Evolutionary conservation across 2,329 filamentous ascomycete species (phyloP).

Genomic region (Botrytis medusae): DNA sequence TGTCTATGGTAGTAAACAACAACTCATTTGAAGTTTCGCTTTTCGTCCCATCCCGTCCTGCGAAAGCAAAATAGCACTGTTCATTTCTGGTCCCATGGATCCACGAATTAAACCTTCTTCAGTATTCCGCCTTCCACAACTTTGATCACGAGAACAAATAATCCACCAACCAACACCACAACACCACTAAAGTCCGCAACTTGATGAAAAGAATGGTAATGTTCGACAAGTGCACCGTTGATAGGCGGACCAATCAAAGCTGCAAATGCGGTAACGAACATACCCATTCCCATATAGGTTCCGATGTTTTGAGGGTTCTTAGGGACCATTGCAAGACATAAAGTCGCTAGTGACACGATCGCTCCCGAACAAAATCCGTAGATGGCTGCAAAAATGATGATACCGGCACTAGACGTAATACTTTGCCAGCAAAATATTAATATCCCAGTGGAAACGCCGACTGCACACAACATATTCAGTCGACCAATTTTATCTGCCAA

Average conservation of each 20-base stretch:
- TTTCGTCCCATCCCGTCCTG: too few relatives aligned
- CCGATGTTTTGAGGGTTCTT: conserved; percentile 68
- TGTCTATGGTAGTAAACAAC: not conserved
- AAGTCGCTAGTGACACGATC: conserved; percentile 37
- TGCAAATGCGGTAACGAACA: conserved; percentile 61
- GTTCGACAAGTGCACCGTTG: conserved; percentile 59
- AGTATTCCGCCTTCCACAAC: conserved; percentile 15
- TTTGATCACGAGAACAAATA: conserved; percentile 22
- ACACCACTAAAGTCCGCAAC: conserved; percentile 34
- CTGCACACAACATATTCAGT: conserved; percentile 36
- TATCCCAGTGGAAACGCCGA: conserved; percentile 17
- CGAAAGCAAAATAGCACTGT: not conserved
- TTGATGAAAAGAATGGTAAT: conserved; percentile 46
- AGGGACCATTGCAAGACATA: conserved; percentile 41
- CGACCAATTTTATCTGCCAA: conserved; percentile 30
- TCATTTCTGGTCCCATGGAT: not conserved
- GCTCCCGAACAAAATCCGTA: conserved; percentile 34
- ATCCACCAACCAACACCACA: conserved; percentile 30
- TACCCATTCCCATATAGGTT: conserved; percentile 64
- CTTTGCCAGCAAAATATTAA: conserved; percentile 22
- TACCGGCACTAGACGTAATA: conserved; percentile 11
- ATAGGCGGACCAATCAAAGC: conserved; percentile 67
- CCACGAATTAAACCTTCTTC: not conserved
- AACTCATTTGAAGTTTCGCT: not conserved
- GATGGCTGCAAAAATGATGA: conserved; percentile 21